phyloP scores from a whole-genome alignment of 2,329 filamentous ascomycete species.

The Polychaeton citri region DNA sequence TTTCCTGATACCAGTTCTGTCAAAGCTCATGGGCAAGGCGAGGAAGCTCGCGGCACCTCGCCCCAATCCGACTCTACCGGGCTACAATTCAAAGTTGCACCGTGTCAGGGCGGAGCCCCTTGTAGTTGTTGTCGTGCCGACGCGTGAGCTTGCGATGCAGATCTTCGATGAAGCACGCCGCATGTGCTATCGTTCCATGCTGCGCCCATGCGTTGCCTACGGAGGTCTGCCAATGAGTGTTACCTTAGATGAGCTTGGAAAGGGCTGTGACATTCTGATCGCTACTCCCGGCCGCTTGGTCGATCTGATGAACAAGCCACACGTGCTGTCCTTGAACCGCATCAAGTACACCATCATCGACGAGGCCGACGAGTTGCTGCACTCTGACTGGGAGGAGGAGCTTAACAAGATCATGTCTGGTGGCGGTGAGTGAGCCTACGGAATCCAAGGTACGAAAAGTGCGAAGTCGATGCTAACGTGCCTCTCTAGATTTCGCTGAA shows the following conservation, averaged over 20 bases:
- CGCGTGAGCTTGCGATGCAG: constrained; percentile 80
- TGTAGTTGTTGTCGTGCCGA: constrained; percentile 73
- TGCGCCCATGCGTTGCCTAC: constrained; percentile 81
- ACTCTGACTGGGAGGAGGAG: constrained; percentile 61
- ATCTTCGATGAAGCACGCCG: constrained; percentile 92
- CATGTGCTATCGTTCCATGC: constrained; percentile 87
- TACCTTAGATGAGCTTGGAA: constrained; percentile 59
- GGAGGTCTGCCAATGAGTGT: constrained; percentile 62
- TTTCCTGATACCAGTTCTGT: constrained; percentile 78
- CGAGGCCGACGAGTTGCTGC: constrained; percentile 86
- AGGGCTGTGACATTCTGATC: constrained; percentile 81
- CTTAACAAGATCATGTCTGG: constrained; percentile 65
- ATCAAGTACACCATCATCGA: constrained; percentile 72
- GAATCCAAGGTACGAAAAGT: neutral
- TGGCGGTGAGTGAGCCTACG: constrained; percentile 48
- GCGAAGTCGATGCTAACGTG: constrained; percentile 6
- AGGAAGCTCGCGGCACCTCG: constrained; percentile 72
- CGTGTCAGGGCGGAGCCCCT: constrained; percentile 68
- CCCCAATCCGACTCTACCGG: constrained; percentile 38
- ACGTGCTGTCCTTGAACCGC: constrained; percentile 57
- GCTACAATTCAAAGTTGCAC: constrained; percentile 38
- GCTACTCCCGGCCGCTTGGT: constrained; percentile 75
- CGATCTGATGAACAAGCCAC: constrained; percentile 65
- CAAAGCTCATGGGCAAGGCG: constrained; percentile 88
- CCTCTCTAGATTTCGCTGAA: constrained; percentile 52